Evolutionary conservation across 768 basidiomycete species (phyloP), one percentile per base, ranked within the genome.

Genomic region (Chiua virens): DNA sequence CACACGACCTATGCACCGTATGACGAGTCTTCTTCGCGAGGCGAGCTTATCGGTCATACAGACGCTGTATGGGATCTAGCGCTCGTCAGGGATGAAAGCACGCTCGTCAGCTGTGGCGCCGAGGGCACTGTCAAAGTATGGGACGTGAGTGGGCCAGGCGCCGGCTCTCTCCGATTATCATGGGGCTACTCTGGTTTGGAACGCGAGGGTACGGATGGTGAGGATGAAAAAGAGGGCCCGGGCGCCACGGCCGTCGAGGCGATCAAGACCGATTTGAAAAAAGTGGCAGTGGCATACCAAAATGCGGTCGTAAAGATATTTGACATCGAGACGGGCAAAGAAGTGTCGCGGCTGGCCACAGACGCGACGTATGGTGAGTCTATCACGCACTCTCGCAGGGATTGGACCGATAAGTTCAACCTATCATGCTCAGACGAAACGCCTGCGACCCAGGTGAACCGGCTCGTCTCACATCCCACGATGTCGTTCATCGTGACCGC

Each of bases 11-110:
- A 98, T 69, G 89, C 90, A 1, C 86, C 93, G 0, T 93, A 90
- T 66, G 94, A 98, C 60, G 80, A 89, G 43, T 84, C 83, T 1
- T 79, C 86, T 5, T 78, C 83, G 25, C 79, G 88, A 34, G 87
- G 87, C 30, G 85, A 88, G 57, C 79, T 98, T 25, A 84, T 95
- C 27, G 93, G 95, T 4, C 92, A 97, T 67, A 92, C 92, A 5
- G 95, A 99, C 65, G 92, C 92, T 6, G 89, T 98, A 22, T 99
- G 97, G 97, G 97, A 94, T 65, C 74, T 98, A 45, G 87, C 89
- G 10, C 80, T 96, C 20, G 81, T 92, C 23, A 79, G 89, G 48
- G 87, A 90, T 55, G 89, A 92, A 66, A 83, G 81, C 50, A 85
- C 87, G 8, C 78, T 98, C 37, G 89, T 96, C 49, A 91, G 89